These are phyloP conservation scores for Phytophthora chlamydospora DNA, from an alignment of 352 stramenopile genomes.

Conservation along the genomic window DNA sequence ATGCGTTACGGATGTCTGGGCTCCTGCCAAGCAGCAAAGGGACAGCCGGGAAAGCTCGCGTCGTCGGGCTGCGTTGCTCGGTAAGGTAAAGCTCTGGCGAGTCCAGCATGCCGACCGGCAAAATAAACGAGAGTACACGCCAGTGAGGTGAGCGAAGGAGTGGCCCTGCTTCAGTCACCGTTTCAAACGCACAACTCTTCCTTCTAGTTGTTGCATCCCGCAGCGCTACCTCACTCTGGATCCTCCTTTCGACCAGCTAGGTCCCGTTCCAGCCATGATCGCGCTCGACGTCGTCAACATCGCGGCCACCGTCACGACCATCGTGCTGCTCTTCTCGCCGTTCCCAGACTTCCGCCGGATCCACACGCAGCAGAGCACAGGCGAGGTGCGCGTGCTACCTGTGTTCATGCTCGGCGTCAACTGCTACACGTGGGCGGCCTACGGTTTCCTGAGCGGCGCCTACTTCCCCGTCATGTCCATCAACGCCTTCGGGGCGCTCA, in stretches of 20 bases:
- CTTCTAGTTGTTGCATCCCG: neutral
- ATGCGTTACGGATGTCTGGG: slow-evolving; percentile 16
- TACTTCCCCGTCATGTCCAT: slow-evolving; percentile 42
- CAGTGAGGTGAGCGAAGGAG: slow-evolving; percentile 35
- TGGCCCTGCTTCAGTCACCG: slow-evolving; percentile 15
- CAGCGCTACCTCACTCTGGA: slow-evolving; percentile 8
- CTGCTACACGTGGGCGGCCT: slow-evolving; percentile 40
- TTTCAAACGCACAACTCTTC: neutral
- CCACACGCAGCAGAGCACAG: slow-evolving; percentile 33
- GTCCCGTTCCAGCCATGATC: slow-evolving; percentile 2
- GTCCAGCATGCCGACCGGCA: slow-evolving; percentile 9
- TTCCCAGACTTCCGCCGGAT: slow-evolving; percentile 40
- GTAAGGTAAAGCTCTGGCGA: slow-evolving; percentile 15
- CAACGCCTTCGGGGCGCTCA: slow-evolving; percentile 35
- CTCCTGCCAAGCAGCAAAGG: slow-evolving; percentile 5
- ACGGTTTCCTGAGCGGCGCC: slow-evolving; percentile 30
- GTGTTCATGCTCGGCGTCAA: slow-evolving; percentile 39
- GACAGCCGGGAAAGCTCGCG: slow-evolving; percentile 11
- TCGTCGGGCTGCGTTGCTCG: neutral
- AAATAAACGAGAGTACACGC: slow-evolving; percentile 34
- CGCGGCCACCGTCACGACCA: slow-evolving; percentile 27
- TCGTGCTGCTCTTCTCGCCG: slow-evolving; percentile 36
- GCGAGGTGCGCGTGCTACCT: slow-evolving; percentile 35
- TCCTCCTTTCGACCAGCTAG: slow-evolving; percentile 1
- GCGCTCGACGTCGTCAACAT: slow-evolving; percentile 31